Evolutionary conservation across 768 basidiomycete species (phyloP).

Genomic region (Phylloporus sp.): DNA sequence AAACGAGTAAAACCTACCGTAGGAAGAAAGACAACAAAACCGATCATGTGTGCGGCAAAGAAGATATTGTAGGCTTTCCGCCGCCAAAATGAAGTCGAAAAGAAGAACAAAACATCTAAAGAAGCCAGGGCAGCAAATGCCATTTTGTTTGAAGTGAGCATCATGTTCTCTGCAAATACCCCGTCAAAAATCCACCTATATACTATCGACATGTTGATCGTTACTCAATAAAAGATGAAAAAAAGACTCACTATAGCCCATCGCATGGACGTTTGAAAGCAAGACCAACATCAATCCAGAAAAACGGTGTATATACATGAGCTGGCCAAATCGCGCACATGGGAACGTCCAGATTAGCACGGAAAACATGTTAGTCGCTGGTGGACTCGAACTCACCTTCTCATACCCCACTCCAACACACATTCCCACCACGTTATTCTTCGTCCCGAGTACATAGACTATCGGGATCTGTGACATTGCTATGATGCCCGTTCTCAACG

Average conservation of each 20-base stretch:
- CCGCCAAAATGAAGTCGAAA: conserved; percentile 41
- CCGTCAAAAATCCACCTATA: conserved; percentile 28
- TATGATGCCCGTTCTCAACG: conserved; percentile 33
- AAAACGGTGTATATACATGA: conserved; percentile 57
- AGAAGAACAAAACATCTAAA: conserved; percentile 36
- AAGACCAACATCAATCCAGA: conserved; percentile 41
- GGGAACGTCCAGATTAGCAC: not conserved
- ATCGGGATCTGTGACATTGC: conserved; percentile 45
- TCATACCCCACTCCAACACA: conserved; percentile 45
- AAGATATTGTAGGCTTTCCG: conserved; percentile 43
- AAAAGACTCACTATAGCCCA: conserved; percentile 36
- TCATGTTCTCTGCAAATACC: conserved; percentile 12
- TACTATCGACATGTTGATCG: conserved; percentile 15
- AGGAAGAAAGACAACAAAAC: conserved; percentile 40
- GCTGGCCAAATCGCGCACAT: conserved; percentile 23
- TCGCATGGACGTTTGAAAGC: conserved; percentile 39
- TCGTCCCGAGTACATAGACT: conserved; percentile 43
- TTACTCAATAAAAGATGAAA: not conserved
- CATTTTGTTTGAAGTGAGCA: conserved; percentile 13
- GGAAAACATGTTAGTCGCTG: not conserved
- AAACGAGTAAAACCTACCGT: conserved; percentile 22
- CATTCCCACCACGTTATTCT: conserved; percentile 44
- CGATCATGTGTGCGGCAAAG: conserved; percentile 38
- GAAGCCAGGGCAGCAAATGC: conserved; percentile 35
- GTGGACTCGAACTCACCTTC: conserved; percentile 31